Evolutionary conservation across 768 basidiomycete species (phyloP).

Genomic region (Boletus fagicola): DNA sequence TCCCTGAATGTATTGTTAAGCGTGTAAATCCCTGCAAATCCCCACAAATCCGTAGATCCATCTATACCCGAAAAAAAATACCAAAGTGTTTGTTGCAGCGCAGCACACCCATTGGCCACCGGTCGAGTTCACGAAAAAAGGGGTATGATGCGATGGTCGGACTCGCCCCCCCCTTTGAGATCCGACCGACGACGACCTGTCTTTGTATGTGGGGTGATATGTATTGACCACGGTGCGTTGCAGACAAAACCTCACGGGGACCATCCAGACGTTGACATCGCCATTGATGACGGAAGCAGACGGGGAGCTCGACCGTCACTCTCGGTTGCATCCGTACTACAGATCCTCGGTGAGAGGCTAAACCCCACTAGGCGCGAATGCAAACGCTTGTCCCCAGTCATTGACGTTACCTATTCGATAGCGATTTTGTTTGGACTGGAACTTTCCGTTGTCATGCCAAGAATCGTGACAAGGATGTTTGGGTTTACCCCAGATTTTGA

Average conservation of each 20-base stretch:
- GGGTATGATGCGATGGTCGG: not conserved
- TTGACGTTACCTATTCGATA: not conserved
- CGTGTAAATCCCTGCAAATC: not conserved
- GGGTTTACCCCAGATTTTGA: constrained; percentile 5
- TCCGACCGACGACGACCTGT: not conserved
- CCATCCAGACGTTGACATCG: not conserved
- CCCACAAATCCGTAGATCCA: not conserved
- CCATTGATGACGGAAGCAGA: not conserved
- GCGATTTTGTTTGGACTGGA: not conserved
- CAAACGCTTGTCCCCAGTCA: not conserved
- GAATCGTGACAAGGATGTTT: not conserved
- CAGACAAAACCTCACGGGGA: not conserved
- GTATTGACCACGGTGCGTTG: not conserved
- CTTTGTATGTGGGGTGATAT: not conserved
- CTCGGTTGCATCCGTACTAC: not conserved
- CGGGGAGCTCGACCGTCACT: not conserved
- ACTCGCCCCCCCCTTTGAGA: not conserved
- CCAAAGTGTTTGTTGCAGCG: not conserved
- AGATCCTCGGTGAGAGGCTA: not conserved
- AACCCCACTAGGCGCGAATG: not conserved
- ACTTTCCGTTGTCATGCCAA: constrained; percentile 1
- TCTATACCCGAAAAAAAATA: not conserved
- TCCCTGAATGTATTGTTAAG: not conserved
- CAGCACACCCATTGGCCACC: no score
- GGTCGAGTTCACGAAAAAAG: not conserved